Evolutionary conservation across 495 filamentous ascomycete genomes (phyloP), one percentile per base, ranked within the genome.

Genomic region (Neurospora terricola): DNA sequence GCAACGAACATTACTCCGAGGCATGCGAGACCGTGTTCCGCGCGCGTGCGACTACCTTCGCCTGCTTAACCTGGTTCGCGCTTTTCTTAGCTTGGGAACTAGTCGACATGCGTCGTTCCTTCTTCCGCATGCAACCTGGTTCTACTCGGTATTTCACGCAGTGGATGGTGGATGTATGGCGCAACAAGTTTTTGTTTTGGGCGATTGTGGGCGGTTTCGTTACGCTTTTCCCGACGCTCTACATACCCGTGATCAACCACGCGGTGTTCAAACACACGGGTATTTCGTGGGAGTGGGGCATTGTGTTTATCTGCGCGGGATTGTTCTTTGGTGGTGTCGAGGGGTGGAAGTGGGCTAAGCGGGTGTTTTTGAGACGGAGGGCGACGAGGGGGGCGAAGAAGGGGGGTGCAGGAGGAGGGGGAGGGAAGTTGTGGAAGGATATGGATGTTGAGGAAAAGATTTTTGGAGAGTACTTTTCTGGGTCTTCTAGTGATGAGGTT

Each of bases 211-310:
- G 88, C 12, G 92, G 91, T 0, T 90, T 91, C 72, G 72, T 91
- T 11, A 87, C 89, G 71, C 86, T 92, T 1, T 93, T 93, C 75
- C 91, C 91, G 0, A 87, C 89, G 0, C 84, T 94, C 0, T 93
- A 94, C 76, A 90, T 94, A 27, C 92, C 92, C 0, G 88, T 86
- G 3, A 81, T 94, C 38, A 93, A 93, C 78, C 81, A 81, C 1
- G 78, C 81, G 1, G 91, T 94, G 2, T 94, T 94, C 83, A 93
- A 92, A 79, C 92, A 94, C 74, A 85, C 82, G 4, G 86, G 86
- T 5, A 93, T 8, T 92, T 94, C 59, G 83, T 93, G 91, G 91
- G 91, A 93, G 78, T 93, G 92, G 91, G 88, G 84, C 8, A 78
- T 90, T 23, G 88, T 88, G 0, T 80, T 90, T 54, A 86, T 85